Percentiles rank a stretch among this genome's conserved stretches.
phyloP scores from a whole-genome alignment of 108 stramenopile species.

The Cyclotella kingstonii region DNA sequence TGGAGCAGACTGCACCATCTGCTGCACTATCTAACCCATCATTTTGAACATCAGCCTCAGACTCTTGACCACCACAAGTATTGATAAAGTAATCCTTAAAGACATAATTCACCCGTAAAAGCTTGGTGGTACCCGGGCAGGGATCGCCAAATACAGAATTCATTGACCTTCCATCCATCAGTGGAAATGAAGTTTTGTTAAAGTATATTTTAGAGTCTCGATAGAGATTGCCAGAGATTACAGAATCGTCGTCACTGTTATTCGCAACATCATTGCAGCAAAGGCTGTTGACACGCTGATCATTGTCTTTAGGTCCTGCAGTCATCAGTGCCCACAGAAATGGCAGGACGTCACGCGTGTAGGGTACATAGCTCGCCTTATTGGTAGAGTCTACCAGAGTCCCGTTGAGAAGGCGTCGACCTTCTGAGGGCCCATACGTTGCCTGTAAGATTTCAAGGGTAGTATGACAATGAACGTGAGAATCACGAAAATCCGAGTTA shows the following conservation, averaged over 20 bases:
- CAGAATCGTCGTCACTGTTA: neutral
- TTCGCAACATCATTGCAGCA: neutral
- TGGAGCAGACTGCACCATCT: too few relatives aligned
- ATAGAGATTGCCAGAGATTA: too few relatives aligned
- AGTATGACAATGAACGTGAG: too few relatives aligned
- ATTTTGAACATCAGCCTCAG: neutral
- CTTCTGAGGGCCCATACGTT: slow-evolving; percentile 54
- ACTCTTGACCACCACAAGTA: neutral
- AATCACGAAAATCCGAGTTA: too few relatives aligned
- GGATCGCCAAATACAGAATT: slow-evolving; percentile 73
- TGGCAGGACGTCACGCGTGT: slow-evolving; percentile 51
- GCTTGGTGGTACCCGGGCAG: slow-evolving; percentile 67
- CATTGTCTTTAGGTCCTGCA: neutral
- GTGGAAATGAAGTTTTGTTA: slow-evolving; percentile 11
- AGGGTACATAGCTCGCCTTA: slow-evolving; percentile 28
- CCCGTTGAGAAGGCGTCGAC: slow-evolving; percentile 30
- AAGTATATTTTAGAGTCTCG: neutral
- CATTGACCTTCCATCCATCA: slow-evolving; percentile 50
- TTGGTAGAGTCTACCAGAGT: slow-evolving; percentile 28
- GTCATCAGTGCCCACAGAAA: slow-evolving; percentile 39
- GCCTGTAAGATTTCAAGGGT: slow-evolving; percentile 46
- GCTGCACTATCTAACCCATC: neutral
- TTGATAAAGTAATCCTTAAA: slow-evolving; percentile 25
- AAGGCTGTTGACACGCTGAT: neutral
- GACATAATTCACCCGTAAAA: slow-evolving; percentile 43